Evolutionary conservation across 163 green algal genomes (phyloP), one percentile per base, ranked within the genome.

Genomic region (Chlorella variabilis): DNA sequence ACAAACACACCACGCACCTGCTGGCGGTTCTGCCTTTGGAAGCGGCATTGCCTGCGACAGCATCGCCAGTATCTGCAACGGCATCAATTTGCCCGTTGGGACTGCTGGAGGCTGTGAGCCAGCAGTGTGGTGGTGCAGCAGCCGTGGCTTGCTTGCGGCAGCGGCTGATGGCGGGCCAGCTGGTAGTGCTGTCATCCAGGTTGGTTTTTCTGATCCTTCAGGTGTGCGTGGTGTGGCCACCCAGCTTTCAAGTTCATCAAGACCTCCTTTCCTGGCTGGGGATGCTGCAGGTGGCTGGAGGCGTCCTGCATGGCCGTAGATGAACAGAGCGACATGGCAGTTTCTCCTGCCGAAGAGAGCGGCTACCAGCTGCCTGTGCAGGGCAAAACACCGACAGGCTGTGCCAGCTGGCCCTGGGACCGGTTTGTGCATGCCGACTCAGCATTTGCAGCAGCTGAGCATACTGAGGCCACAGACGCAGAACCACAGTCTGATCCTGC

Each of bases 101-200:
- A 20, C 71, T 78, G 36, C 34, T 78, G 33, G 51, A 31, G 11
- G 71, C 71, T 6, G 51, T 78, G 29, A 56, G 51, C 51, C 21
- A 11, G 71, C 71, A 68, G 23, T 34, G 21, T 1, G 71, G 71
- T 3, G 71, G 71, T 1, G 29, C 11, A 0, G 51, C 36, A 11
- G 71, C 71, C 33, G 71, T 78, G 25, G 33, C 33, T 3, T 23
- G n/a, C 29, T 56, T 78, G 71, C 49, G 38, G 51, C 51, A 27
- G 11, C 51, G 49, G 7, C 25, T 78, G 71, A 3, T 48, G 48
- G 45, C 31, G 0, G 70, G 70, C 15, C 18, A 31, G 48, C 70
- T 77, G 20, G 23, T 21, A 3, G 20, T 77, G 70, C 45, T 77
- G 18, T 15, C 31, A 3, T 39, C 51, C 45, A 65, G 70, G 70